Evolutionary conservation across 108 stramenopile genomes (phyloP).

Genomic region (Aurantiochytrium sp.): DNA sequence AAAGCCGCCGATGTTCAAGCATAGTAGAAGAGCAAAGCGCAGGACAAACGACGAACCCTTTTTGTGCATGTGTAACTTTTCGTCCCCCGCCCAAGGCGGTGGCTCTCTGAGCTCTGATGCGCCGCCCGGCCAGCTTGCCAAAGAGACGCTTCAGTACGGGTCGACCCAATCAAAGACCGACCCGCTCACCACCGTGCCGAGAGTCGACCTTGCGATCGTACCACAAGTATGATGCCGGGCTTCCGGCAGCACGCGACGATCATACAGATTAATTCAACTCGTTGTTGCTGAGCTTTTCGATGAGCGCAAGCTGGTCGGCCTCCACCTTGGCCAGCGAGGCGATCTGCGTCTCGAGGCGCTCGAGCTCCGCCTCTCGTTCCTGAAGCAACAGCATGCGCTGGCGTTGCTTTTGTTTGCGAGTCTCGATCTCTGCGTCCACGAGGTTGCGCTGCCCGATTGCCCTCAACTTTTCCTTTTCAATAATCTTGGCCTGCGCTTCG

Average conservation of each 20-base stretch:
- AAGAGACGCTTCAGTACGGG: no score
- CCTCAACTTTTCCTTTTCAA: constrained; percentile 48
- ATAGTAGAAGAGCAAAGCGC: no score
- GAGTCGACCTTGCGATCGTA: no score
- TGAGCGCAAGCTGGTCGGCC: constrained; percentile 52
- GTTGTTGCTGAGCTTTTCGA: constrained; percentile 52
- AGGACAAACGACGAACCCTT: no score
- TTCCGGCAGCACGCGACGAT: no score
- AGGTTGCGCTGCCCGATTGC: constrained; percentile 47
- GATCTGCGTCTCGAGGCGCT: constrained; percentile 45
- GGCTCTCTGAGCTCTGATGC: no score
- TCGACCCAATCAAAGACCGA: no score
- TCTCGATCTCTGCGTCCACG: constrained; percentile 49
- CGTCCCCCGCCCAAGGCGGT: no score
- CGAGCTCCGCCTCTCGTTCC: constrained; percentile 49
- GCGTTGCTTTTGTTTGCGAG: constrained; percentile 39
- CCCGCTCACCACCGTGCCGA: no score
- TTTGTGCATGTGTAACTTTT: no score
- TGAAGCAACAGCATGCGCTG: constrained; percentile 42
- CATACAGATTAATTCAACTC: constrained; percentile 29
- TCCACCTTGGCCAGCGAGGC: constrained; percentile 47
- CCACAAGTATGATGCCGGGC: no score
- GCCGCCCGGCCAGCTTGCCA: no score
- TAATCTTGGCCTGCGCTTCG: constrained; percentile 44
- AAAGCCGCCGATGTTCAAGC: neutral